phyloP scores from a whole-genome alignment of 108 stramenopile species.

The Craspedostauros australis region DNA sequence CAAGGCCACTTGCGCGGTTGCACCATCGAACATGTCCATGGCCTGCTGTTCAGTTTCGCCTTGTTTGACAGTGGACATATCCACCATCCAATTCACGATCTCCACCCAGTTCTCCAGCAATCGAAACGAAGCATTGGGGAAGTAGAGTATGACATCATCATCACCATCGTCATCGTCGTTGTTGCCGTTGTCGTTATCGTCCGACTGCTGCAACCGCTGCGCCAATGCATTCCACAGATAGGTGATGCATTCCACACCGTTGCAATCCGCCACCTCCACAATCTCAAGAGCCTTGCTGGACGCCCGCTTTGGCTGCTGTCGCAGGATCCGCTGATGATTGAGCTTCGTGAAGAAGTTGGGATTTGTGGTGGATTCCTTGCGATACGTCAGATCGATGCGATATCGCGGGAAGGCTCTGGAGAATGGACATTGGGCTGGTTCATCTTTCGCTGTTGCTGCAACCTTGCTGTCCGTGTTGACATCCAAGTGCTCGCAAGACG shows the following conservation, averaged over 20 bases:
- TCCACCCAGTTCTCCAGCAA: slow-evolving; percentile 39
- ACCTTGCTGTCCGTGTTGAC: not conserved
- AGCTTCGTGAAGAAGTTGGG: slow-evolving; percentile 6
- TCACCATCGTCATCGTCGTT: not conserved
- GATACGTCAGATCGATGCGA: slow-evolving; percentile 33
- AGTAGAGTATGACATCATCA: slow-evolving; percentile 1
- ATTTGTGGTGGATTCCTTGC: slow-evolving; percentile 6
- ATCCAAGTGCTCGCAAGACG: not conserved
- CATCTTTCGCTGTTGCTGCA: not conserved
- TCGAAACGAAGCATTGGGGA: slow-evolving; percentile 12
- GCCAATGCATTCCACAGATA: slow-evolving; percentile 22
- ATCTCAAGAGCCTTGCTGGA: not conserved
- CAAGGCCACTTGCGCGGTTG: not conserved
- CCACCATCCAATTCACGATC: slow-evolving; percentile 25
- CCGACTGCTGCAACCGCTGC: not conserved
- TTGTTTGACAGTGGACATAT: no score
- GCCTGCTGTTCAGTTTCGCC: not conserved
- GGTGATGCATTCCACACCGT: slow-evolving; percentile 13
- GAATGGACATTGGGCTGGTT: slow-evolving; percentile 27
- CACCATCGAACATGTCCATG: slow-evolving; percentile 4
- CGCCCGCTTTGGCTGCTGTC: slow-evolving; percentile 2
- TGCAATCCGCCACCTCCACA: not conserved
- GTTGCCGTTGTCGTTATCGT: not conserved
- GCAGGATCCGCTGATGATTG: slow-evolving; percentile 9
- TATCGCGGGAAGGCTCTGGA: slow-evolving; percentile 51